Conservation (phyloP, 1,139 yeast genomes). For the Kluyveromyces marxianus region DNA sequence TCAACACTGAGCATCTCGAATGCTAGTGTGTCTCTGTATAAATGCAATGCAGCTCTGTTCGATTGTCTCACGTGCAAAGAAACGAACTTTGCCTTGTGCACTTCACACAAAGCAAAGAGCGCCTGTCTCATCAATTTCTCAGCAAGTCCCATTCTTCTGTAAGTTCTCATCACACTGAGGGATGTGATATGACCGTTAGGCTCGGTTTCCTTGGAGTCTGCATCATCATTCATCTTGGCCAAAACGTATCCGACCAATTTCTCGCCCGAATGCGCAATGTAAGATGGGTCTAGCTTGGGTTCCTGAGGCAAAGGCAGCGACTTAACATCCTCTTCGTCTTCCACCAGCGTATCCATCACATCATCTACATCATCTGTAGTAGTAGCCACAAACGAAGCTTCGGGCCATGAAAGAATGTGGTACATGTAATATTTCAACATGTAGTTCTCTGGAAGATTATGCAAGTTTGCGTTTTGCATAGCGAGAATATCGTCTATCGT, state of each 20-base stretch:
- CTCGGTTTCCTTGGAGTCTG: conserved; percentile 55
- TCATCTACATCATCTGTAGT: conserved; percentile 43
- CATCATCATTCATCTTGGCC: conserved; percentile 96
- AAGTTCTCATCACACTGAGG: conserved; percentile 88
- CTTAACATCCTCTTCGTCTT: conserved; percentile 15
- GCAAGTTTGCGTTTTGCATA: conserved; percentile 92
- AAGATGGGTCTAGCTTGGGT: conserved; percentile 42
- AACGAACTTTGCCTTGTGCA: conserved; percentile 75
- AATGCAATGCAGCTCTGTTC: conserved; percentile 87
- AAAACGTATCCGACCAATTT: conserved; percentile 89
- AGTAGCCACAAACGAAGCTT: conserved; percentile 92
- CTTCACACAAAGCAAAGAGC: conserved; percentile 69
- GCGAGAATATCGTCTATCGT: conserved; percentile 82
- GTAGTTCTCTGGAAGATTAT: conserved; percentile 91
- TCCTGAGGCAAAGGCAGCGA: conserved; percentile 13
- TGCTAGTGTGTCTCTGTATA: conserved; percentile 76
- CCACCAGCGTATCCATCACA: conserved; percentile 28
- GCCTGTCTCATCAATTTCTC: conserved; percentile 90
- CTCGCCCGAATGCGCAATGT: conserved; percentile 53
- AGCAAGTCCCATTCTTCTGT: conserved; percentile 91
- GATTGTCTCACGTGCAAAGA: conserved; percentile 91
- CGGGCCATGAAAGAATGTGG: conserved; percentile 95
- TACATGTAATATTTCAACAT: conserved; percentile 88
- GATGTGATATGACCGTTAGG: conserved; percentile 96
- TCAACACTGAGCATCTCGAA: conserved; percentile 81